Percentiles rank a stretch among this genome's conserved stretches.
These are phyloP conservation scores for Paramecium caudatum DNA, from an alignment of 73 alveolate species.

Conservation along the genomic window DNA sequence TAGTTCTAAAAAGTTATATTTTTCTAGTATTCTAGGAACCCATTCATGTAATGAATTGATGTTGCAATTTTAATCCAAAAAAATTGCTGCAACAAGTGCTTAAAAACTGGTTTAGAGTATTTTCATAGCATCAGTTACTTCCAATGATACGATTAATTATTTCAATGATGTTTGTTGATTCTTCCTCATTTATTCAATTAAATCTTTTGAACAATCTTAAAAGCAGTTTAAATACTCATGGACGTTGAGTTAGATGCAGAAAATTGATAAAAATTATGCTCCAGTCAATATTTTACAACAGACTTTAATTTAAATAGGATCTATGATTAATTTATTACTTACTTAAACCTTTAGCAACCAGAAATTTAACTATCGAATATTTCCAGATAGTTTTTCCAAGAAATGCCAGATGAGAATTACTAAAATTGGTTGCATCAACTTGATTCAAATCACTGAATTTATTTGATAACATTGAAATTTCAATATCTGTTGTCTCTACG, in stretches of 20 bases:
- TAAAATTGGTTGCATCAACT: background rate
- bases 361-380: background rate
- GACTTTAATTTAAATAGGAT: background rate
- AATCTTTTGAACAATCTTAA: background rate
- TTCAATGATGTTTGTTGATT: background rate
- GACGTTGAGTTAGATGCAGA: background rate
- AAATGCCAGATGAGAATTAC: background rate
- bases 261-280: background rate
- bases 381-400: conserved; percentile 20
- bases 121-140: background rate
- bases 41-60: background rate
- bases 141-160: background rate
- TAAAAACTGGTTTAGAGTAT: background rate
- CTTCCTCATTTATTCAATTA: background rate
- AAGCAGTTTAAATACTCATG: background rate
- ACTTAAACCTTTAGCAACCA: no score
- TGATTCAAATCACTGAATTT: background rate
- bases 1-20: background rate
- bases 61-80: background rate
- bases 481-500: background rate
- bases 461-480: background rate
- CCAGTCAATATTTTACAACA: background rate
- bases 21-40: background rate
- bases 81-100: conserved; percentile 49
- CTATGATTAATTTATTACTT: no score